Conservation (phyloP, 306 rosid genomes). For the Casuarina cunninghamiana region DNA sequence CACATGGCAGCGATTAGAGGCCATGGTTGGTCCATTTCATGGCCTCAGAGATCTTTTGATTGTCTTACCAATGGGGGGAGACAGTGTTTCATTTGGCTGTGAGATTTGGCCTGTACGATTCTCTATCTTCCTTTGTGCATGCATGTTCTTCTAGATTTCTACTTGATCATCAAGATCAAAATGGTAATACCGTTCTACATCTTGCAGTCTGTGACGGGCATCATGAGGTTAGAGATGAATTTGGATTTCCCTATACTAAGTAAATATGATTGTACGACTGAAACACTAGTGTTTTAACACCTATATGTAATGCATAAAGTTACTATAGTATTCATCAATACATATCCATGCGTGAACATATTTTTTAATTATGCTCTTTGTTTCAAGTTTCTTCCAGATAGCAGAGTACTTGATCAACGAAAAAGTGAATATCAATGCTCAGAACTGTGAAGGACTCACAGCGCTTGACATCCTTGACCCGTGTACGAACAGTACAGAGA, state of each 20-base stretch:
- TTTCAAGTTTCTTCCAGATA: conserved; percentile 39
- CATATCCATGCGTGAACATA: too few species aligned
- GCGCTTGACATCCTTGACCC: conserved; percentile 57
- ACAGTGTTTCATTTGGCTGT: conserved; percentile 68
- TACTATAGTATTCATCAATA: too few species aligned
- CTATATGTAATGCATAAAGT: too few species aligned
- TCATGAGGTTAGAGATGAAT: conserved; percentile 43
- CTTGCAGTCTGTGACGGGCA: conserved; percentile 57
- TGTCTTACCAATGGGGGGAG: conserved; percentile 57
- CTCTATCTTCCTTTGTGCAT: conserved; percentile 48
- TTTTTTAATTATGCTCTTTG: too few species aligned
- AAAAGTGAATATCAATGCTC: conserved; percentile 46
- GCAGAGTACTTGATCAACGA: conserved; percentile 60
- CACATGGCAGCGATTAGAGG: conserved; percentile 66
- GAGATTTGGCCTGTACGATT: conserved; percentile 51
- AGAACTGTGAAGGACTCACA: conserved; percentile 50
- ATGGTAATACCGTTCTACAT: conserved; percentile 60
- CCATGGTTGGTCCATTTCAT: too few species aligned
- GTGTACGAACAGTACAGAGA: conserved; percentile 31
- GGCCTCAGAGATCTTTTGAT: conserved; percentile 46
- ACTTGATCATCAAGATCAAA: conserved; percentile 48
- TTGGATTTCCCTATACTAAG: too few species aligned
- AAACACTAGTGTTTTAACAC: too few species aligned
- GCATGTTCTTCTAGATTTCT: conserved; percentile 42
- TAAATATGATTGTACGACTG: too few species aligned